Conservation (phyloP, 1,284 basidiomycete species). For the Rhodotorula sp. region DNA sequence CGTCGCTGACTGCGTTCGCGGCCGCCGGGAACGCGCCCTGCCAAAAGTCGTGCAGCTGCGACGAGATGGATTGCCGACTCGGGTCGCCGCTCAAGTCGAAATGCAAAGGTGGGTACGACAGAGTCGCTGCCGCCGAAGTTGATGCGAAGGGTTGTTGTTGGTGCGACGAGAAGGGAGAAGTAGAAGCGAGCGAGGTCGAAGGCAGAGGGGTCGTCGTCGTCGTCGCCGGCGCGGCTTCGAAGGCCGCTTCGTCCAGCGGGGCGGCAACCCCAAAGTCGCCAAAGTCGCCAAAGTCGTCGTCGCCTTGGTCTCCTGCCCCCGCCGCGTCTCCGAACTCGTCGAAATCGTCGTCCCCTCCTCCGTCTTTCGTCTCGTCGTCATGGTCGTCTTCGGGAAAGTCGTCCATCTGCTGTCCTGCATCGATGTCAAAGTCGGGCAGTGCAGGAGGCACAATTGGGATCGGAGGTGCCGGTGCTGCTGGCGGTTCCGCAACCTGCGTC, state of each 20-base stretch:
- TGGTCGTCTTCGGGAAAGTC: slow-evolving; percentile 21
- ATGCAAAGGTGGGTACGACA: slow-evolving; percentile 62
- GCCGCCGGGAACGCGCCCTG: slow-evolving; percentile 61
- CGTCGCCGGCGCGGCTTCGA: slow-evolving; percentile 46
- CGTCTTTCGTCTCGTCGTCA: not conserved
- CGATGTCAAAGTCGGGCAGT: not conserved
- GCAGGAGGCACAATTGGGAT: not conserved
- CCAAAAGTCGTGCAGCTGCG: slow-evolving; percentile 66
- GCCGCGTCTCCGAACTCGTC: slow-evolving; percentile 37
- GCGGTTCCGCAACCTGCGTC: not conserved
- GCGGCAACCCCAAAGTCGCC: slow-evolving; percentile 58
- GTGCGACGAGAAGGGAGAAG: not conserved
- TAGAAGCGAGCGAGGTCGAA: not conserved
- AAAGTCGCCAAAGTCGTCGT: slow-evolving; percentile 67
- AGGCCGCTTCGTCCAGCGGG: slow-evolving; percentile 52
- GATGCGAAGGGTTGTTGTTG: slow-evolving; percentile 3
- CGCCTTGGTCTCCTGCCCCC: slow-evolving; percentile 68
- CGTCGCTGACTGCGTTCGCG: slow-evolving; percentile 61
- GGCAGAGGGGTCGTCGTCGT: slow-evolving; percentile 38
- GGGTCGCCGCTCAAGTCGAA: slow-evolving; percentile 62
- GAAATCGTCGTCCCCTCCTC: slow-evolving; percentile 27
- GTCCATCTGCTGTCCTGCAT: slow-evolving; percentile 22
- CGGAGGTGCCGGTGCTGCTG: not conserved
- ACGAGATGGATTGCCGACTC: slow-evolving; percentile 58
- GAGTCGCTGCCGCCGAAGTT: not conserved